Evolutionary conservation across 1,284 basidiomycete genomes (phyloP).

Genomic region (Rhodotorula sp.): DNA sequence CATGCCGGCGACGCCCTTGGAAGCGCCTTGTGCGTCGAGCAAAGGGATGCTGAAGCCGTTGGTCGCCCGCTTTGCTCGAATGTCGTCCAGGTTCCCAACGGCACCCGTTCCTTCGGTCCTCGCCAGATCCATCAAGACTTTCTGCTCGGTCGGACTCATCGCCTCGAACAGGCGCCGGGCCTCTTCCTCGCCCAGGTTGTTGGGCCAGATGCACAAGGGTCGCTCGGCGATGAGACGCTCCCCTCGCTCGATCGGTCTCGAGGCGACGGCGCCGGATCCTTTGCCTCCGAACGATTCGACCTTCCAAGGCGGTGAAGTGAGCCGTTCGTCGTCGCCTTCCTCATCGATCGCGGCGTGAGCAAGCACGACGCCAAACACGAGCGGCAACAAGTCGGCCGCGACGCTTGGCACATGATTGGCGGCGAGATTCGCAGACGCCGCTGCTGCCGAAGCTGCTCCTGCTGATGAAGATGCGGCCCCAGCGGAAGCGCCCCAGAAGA

Average conservation of each 20-base stretch:
- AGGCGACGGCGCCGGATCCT: conserved; percentile 40
- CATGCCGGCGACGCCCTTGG: conserved; percentile 9
- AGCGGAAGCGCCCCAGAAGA: conserved; percentile 12
- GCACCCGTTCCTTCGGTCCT: conserved; percentile 19
- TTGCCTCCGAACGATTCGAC: conserved; percentile 19
- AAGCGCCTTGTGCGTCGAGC: background rate
- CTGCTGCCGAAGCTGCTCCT: background rate
- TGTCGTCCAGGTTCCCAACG: conserved; percentile 23
- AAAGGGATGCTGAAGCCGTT: conserved; percentile 43
- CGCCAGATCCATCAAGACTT: conserved; percentile 35
- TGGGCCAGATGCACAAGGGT: conserved; percentile 41
- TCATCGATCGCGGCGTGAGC: conserved; percentile 17
- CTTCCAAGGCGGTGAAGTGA: conserved; percentile 27
- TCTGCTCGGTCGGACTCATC: conserved; percentile 23
- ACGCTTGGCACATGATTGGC: conserved; percentile 23
- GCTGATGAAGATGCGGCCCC: conserved; percentile 3
- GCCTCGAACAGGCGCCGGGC: conserved; percentile 28
- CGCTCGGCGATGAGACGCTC: conserved; percentile 40
- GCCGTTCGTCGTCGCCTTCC: conserved; percentile 12
- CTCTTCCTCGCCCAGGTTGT: conserved; percentile 20
- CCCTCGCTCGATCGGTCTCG: conserved; percentile 25
- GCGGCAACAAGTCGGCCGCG: conserved; percentile 10
- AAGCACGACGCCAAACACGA: conserved; percentile 31
- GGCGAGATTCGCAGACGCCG: conserved; percentile 10
- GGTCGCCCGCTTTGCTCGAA: conserved; percentile 39